phyloP scores from a whole-genome alignment of 176 grass and related monocot species.

The Phyllostachys edulis region DNA sequence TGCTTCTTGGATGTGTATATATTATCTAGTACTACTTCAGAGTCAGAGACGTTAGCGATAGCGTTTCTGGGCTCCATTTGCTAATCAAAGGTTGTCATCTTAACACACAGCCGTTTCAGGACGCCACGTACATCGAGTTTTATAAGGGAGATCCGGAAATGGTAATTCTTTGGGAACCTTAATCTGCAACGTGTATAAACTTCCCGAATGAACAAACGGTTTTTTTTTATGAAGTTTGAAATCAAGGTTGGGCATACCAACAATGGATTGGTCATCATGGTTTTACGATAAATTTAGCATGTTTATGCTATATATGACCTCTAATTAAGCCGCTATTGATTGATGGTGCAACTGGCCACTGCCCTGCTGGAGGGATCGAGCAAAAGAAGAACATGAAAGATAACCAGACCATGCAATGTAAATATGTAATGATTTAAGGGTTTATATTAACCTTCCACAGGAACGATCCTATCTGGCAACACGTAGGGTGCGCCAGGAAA shows the following conservation, averaged over 20 bases:
- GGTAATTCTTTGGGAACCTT: background rate
- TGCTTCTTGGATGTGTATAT: background rate
- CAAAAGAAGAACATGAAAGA: background rate
- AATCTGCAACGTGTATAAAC: background rate
- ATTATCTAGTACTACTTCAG: background rate
- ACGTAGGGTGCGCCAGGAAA: background rate
- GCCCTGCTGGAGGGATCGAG: background rate
- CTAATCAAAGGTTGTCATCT: too few species aligned
- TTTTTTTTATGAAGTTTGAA: background rate
- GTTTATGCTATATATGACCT: background rate
- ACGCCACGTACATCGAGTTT: background rate
- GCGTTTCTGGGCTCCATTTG: background rate
- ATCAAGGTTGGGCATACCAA: background rate
- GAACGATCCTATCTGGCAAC: slow-evolving; percentile 6
- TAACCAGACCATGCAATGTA: background rate
- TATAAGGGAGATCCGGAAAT: background rate
- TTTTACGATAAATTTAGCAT: background rate
- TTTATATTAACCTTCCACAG: background rate
- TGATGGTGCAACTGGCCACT: background rate
- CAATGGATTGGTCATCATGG: background rate
- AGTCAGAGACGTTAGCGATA: background rate
- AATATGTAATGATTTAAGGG: background rate
- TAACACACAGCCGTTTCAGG: background rate
- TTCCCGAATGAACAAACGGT: background rate
- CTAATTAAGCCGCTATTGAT: background rate